phyloP scores from a whole-genome alignment of 306 rosid species.

The Begonia loranthoides region DNA sequence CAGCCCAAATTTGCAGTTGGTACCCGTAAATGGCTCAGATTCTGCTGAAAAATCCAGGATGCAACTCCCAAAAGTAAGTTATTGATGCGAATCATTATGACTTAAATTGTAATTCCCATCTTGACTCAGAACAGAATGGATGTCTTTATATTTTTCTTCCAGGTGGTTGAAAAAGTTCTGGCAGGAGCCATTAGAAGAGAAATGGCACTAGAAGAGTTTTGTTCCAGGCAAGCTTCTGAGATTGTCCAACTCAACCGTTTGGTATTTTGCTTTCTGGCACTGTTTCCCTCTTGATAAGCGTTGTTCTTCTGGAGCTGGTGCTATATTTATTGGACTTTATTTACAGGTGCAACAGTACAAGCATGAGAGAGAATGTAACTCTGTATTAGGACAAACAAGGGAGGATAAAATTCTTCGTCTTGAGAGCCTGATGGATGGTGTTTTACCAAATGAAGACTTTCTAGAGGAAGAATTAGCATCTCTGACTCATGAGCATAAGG shows the following conservation, averaged over 20 bases:
- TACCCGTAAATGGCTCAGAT: constrained; percentile 50
- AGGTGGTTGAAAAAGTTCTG: constrained; percentile 90
- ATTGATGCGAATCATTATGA: neutral
- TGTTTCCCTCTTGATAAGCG: constrained; percentile 3
- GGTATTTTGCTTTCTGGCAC: constrained; percentile 34
- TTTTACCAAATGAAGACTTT: constrained; percentile 80
- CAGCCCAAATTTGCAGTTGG: constrained; percentile 52
- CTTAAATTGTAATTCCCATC: constrained; percentile 15
- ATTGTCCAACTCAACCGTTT: constrained; percentile 81
- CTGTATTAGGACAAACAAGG: constrained; percentile 75
- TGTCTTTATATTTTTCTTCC: constrained; percentile 4
- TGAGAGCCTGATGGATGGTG: constrained; percentile 89
- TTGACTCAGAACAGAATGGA: too few species aligned
- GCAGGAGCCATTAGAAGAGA: constrained; percentile 97
- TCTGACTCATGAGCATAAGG: constrained; percentile 70
- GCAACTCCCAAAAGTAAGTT: constrained; percentile 73
- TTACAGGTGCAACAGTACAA: constrained; percentile 82
- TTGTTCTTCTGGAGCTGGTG: constrained; percentile 9
- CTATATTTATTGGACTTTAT: constrained; percentile 23
- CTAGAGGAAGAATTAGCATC: constrained; percentile 68
- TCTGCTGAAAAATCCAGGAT: constrained; percentile 56
- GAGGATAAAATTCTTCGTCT: constrained; percentile 89
- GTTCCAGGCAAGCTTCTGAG: constrained; percentile 72
- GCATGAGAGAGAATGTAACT: constrained; percentile 88
- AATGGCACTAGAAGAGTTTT: constrained; percentile 86